A percentile compares a stretch with the other conserved stretches of the same genome.
Conservation (phyloP, 768 basidiomycete species). For the Tephrocybe sp. region DNA sequence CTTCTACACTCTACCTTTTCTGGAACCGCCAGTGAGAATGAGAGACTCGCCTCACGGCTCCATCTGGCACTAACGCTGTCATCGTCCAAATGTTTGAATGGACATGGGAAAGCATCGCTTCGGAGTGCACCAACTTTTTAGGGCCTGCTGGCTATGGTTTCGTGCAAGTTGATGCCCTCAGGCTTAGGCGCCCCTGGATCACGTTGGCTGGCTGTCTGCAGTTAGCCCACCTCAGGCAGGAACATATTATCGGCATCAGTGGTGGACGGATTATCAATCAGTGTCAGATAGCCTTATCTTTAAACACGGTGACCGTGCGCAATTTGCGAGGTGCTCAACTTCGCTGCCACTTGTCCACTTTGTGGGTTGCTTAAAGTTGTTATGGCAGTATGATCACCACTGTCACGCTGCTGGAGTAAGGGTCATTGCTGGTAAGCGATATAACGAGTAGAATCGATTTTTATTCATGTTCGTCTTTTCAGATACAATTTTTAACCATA, state of each 20-base stretch:
- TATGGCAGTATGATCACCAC: conserved; percentile 40
- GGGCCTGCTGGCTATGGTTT: conserved; percentile 71
- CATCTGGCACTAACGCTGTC: conserved; percentile 38
- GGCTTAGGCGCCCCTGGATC: neutral
- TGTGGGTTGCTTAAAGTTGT: neutral
- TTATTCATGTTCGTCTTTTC: neutral
- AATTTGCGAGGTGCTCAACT: conserved; percentile 38
- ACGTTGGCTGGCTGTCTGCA: conserved; percentile 13
- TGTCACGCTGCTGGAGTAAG: conserved; percentile 57
- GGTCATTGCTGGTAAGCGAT: conserved; percentile 46
- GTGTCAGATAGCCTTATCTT: conserved; percentile 65
- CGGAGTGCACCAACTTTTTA: conserved; percentile 63
- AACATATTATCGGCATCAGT: conserved; percentile 58
- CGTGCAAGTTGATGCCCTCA: conserved; percentile 52
- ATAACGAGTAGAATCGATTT: neutral
- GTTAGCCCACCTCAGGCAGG: conserved; percentile 53
- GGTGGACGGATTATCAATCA: conserved; percentile 77
- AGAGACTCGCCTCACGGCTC: conserved; percentile 18
- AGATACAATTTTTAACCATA: conserved; percentile 68
- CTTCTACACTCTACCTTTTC: conserved; percentile 6
- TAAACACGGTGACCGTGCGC: conserved; percentile 57
- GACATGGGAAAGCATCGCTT: conserved; percentile 57
- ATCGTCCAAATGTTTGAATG: conserved; percentile 75
- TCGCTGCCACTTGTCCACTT: conserved; percentile 9
- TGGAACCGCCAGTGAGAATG: conserved; percentile 1